phyloP scores from a whole-genome alignment of 2,329 filamentous ascomycete species.

The Lecanosticta acicola region DNA sequence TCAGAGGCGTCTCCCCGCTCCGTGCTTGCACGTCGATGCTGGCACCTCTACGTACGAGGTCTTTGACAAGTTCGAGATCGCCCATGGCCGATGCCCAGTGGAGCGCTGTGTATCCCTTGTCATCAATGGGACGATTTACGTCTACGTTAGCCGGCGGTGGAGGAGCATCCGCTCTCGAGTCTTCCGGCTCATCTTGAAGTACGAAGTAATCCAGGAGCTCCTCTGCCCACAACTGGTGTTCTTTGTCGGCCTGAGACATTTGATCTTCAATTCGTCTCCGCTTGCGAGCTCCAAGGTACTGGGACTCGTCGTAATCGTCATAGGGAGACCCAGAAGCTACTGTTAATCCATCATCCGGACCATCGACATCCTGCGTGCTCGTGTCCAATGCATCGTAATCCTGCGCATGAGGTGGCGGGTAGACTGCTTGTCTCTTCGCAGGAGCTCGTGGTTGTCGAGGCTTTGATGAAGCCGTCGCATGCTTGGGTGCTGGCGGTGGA shows the following conservation, averaged over 20 bases:
- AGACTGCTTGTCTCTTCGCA: conserved; percentile 42
- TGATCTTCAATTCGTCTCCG: conserved; percentile 65
- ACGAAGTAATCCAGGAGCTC: conserved; percentile 95
- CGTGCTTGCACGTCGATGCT: conserved; percentile 62
- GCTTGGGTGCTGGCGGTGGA: conserved; percentile 88
- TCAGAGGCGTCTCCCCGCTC: conserved; percentile 75
- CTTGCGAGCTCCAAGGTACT: conserved; percentile 59
- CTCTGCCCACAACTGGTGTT: conserved; percentile 87
- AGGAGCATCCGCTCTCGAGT: conserved; percentile 63
- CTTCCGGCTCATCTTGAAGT: conserved; percentile 46
- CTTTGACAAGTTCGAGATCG: conserved; percentile 83
- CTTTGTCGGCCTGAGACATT: conserved; percentile 62
- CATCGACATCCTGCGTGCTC: conserved; percentile 54
- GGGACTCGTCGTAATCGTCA: conserved; percentile 72
- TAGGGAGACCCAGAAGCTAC: conserved; percentile 79
- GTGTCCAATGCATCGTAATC: conserved; percentile 28
- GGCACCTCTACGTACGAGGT: conserved; percentile 76
- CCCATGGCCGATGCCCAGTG: conserved; percentile 99
- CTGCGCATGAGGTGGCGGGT: conserved; percentile 42
- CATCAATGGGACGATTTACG: conserved; percentile 87
- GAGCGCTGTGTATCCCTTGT: conserved; percentile 83
- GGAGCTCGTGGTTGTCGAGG: conserved; percentile 63
- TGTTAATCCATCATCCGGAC: conserved; percentile 72
- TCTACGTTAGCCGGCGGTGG: conserved; percentile 81
- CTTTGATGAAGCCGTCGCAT: conserved; percentile 67